Base-by-base conservation (phyloP, 352 stramenopile genomes). In the Phytophthora ohioensis region DNA sequence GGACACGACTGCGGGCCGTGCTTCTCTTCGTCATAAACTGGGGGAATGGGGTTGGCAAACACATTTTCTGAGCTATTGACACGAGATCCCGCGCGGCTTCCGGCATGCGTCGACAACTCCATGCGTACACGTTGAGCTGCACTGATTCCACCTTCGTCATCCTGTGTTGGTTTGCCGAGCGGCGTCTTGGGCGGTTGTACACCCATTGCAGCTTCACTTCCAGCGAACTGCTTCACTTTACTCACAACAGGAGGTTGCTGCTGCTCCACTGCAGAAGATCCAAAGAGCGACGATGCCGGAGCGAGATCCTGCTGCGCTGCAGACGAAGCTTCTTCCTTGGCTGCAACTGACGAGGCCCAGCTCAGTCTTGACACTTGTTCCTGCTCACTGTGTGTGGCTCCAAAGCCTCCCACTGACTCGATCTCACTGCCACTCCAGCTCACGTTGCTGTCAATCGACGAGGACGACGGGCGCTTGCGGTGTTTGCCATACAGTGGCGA, bases 51-150 rank as follows among this genome's bases (percentile, higher is more conserved):
- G 30, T 49, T 54, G 10, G 61, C 51, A 48, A 79, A 71, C 35
- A 77, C 41, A 41, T 81, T 75, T 53, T 84, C 74, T 30, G 74
- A 78, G 17, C 62, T 80, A n/a, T 75, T 76, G 9, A 71, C 49
- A 11, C 69, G 75, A 34, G 75, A 68, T 32, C 60, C 69, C 1
- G 70, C 73, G 15, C 57, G 58, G 49, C 61, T 58, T 51, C 71
- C 71, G 62, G 69, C 41, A 38, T 89, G 82, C 5, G 62, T 55
- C 0, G 84, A 85, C 12, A 90, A 49, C 31, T 82, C 87, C 54
- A 92, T 76, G 1, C 85, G 81, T 36, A 89, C 76, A 5, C 78
- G 79, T 69, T 93, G 84, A 7, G 83, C 79, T 4, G 84, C 84
- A 55, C 76, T 92, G 11, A 88, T 71, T n/a, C 57, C 75, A 21